Base-by-base conservation (phyloP, 805 yeast species). In the Nakazawaea siamensis region DNA sequence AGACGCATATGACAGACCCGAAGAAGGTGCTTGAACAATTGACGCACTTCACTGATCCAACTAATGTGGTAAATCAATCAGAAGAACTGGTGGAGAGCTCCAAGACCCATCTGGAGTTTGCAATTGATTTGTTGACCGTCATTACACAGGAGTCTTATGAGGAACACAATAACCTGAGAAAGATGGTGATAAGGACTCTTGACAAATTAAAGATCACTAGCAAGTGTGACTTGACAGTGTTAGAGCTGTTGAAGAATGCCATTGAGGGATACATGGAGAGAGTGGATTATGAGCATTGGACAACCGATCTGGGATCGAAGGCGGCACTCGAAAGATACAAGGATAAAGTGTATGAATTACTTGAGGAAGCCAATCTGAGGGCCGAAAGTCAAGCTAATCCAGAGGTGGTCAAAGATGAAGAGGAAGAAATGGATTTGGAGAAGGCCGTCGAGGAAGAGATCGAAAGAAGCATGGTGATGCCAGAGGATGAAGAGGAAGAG, bases 11-110 rank as follows among this genome's bases (percentile, higher is more conserved):
- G 34, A 51, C 61, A 29, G 58, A 60, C 4, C 80, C 85, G 0
- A 58, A 66, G 10, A 61, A 62, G 8, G 70, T 82, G 2, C 57
- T 80, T 21, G 86, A 78, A 43, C 94, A 84, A 47, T 55, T 90
- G 31, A 62, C 81, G 17, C 74, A 76, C 48, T 85, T 96, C 95
- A 80, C 94, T 14, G 90, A 86, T 51, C 94, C 95, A 5, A 58
- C 61, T 29, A 72, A 76, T 43, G 57, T 79, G 7, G 85, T 76
- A 3, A 68, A 71, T 39, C 56, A 60, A 27, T 45, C 62, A 1
- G 62, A 62, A 5, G 70, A 59, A 2, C 68, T 59, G 2, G 54
- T 64, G 3, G 49, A 49, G 4, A 47, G 47, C n/a, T 70, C 73
- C 27, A 52, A 66, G 9, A 57, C 73, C 5, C 92, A 82, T 43